Evolutionary conservation across 2,329 filamentous ascomycete species (phyloP).

Genomic region (Exophiala sp.): DNA sequence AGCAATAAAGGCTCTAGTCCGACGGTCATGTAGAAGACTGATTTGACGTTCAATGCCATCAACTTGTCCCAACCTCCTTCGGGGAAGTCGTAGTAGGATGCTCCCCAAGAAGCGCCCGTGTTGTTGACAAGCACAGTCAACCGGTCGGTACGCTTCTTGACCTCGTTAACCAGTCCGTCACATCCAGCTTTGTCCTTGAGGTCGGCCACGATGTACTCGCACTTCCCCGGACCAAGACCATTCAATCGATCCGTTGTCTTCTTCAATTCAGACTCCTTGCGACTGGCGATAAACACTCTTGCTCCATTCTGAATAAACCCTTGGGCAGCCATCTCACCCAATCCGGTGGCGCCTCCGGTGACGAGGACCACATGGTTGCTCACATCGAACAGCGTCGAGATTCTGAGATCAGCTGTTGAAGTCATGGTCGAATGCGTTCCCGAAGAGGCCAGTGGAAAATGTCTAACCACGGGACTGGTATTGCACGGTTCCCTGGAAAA

Average conservation of each 20-base stretch:
- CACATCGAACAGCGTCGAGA: constrained; percentile 31
- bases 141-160: constrained; percentile 40
- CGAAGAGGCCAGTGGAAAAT: no score
- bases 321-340: constrained; percentile 50
- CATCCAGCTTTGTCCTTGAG: constrained; percentile 50
- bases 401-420: constrained; percentile 27
- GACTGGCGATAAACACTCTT: constrained; percentile 49
- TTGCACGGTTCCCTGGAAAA: neutral
- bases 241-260: constrained; percentile 45
- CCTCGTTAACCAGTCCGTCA: constrained; percentile 44
- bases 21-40: constrained; percentile 44
- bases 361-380: constrained; percentile 32
- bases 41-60: constrained; percentile 51
- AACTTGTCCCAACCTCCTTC: constrained; percentile 54
- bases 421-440: constrained; percentile 12
- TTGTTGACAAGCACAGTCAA: constrained; percentile 47
- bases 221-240: constrained; percentile 47
- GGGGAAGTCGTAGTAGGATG: constrained; percentile 53
- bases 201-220: constrained; percentile 47
- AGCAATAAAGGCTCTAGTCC: constrained; percentile 45
- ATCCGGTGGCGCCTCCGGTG: constrained; percentile 31
- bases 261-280: constrained; percentile 48
- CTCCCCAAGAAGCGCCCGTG: constrained; percentile 51
- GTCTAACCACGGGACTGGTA: no score
- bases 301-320: constrained; percentile 50